A percentile compares a stretch with the other conserved stretches of the same genome.
Conservation (phyloP, 306 rosid genomes). For the Psophocarpus tetragonolobus region DNA sequence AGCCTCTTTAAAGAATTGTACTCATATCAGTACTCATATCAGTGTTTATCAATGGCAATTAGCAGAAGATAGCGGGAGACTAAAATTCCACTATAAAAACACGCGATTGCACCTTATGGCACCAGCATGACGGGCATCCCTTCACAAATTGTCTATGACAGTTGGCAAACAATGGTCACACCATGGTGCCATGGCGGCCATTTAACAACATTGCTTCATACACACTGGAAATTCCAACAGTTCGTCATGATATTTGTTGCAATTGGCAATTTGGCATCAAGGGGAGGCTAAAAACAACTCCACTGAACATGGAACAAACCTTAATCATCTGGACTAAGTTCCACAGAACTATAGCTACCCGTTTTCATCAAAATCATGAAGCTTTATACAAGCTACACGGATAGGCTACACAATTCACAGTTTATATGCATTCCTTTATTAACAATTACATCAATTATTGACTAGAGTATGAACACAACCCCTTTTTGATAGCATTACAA, state of each 20-base stretch:
- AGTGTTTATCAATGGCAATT: no score
- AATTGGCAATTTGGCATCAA: not conserved
- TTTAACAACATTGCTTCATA: no score
- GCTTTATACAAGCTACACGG: not conserved
- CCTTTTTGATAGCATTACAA: not conserved
- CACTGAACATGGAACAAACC: not conserved
- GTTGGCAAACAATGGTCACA: no score
- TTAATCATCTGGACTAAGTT: not conserved
- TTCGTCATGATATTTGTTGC: not conserved
- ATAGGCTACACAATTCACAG: constrained; percentile 1
- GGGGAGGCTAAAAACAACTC: not conserved
- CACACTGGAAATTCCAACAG: no score
- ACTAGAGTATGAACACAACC: not conserved
- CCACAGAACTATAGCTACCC: not conserved
- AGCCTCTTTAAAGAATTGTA: not conserved
- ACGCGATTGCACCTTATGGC: no score
- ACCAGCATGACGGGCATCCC: no score
- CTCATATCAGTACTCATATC: not conserved
- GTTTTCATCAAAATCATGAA: constrained; percentile 1
- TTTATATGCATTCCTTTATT: not conserved
- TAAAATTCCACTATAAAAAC: no score
- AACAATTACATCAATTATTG: not conserved
- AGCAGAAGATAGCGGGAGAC: no score
- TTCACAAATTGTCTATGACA: no score
- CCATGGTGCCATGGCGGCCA: no score